phyloP scores from a whole-genome alignment of 805 yeast genomes.

The Torulaspora franciscae region DNA sequence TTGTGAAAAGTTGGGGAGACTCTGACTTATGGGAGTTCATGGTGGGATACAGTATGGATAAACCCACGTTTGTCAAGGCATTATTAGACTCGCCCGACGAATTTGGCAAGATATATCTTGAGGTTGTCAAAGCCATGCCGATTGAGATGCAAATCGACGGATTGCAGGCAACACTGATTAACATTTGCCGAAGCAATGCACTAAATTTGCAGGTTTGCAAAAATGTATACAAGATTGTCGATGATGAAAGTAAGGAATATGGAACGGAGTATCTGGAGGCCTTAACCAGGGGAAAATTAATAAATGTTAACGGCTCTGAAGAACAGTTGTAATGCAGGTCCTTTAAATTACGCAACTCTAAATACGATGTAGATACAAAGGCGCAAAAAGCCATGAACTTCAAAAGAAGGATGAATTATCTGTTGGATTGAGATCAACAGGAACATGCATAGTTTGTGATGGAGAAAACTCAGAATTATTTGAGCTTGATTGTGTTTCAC shows the following conservation, averaged over 20 bases:
- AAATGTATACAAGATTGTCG: conserved; percentile 51
- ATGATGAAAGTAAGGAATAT: conserved; percentile 44
- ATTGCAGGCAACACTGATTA: conserved; percentile 53
- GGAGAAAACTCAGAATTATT: conserved; percentile 11
- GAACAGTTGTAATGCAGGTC: too few species aligned
- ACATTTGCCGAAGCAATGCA: conserved; percentile 61
- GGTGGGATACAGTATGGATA: conserved; percentile 61
- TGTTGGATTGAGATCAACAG: conserved; percentile 11
- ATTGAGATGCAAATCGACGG: conserved; percentile 58
- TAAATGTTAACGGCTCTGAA: conserved; percentile 8
- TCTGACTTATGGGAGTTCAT: conserved; percentile 76
- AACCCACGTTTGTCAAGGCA: conserved; percentile 72
- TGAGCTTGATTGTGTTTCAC: conserved; percentile 9
- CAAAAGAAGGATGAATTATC: conserved; percentile 13
- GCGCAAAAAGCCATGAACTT: background rate
- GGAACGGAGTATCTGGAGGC: conserved; percentile 33
- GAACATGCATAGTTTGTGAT: conserved; percentile 10
- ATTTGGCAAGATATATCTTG: conserved; percentile 56
- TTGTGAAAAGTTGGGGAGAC: conserved; percentile 66
- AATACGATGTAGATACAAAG: background rate
- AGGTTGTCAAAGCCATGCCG: conserved; percentile 63
- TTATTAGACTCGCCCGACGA: conserved; percentile 66
- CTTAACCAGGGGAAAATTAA: conserved; percentile 32
- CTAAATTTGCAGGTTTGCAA: conserved; percentile 49
- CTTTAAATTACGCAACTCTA: too few species aligned